A percentile compares a stretch with the other conserved stretches of the same genome.
These are phyloP conservation scores for Saposhnikovia divaricata DNA, from an alignment of 129 eudicot species.

Conservation along the genomic window DNA sequence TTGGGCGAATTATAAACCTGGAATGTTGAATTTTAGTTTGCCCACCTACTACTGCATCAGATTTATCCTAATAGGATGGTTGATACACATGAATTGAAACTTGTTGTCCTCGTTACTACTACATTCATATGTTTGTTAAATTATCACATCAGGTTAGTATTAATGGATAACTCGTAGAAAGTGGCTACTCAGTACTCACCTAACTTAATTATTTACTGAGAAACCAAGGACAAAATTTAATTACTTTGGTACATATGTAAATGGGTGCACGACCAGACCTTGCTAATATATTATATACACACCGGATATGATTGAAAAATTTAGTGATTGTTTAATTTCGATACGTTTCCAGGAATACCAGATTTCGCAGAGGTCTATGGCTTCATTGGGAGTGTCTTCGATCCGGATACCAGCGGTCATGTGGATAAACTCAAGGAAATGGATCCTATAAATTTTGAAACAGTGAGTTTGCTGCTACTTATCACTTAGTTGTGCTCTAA, in stretches of 20 bases:
- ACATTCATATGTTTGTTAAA: neutral
- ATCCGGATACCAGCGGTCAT: conserved; percentile 75
- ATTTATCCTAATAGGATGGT: neutral
- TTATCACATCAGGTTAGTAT: neutral
- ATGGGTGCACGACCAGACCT: neutral
- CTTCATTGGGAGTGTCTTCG: conserved; percentile 98
- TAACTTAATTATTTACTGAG: neutral
- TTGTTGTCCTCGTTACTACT: neutral
- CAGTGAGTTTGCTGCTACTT: conserved; percentile 49
- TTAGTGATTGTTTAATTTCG: neutral
- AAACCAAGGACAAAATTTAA: neutral
- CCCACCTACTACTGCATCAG: neutral
- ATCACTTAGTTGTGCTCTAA: neutral
- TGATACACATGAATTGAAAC: neutral
- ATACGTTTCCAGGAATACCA: conserved; percentile 52
- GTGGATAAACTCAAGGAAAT: conserved; percentile 93
- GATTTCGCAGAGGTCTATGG: conserved; percentile 92
- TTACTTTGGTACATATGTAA: neutral
- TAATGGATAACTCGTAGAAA: neutral
- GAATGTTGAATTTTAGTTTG: neutral
- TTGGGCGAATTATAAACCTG: neutral
- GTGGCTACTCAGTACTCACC: neutral
- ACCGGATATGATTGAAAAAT: neutral
- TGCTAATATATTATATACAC: neutral
- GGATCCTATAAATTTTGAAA: conserved; percentile 98